phyloP scores from a whole-genome alignment of 192 early-diverging fungal species.

The Coemansia sp. region DNA sequence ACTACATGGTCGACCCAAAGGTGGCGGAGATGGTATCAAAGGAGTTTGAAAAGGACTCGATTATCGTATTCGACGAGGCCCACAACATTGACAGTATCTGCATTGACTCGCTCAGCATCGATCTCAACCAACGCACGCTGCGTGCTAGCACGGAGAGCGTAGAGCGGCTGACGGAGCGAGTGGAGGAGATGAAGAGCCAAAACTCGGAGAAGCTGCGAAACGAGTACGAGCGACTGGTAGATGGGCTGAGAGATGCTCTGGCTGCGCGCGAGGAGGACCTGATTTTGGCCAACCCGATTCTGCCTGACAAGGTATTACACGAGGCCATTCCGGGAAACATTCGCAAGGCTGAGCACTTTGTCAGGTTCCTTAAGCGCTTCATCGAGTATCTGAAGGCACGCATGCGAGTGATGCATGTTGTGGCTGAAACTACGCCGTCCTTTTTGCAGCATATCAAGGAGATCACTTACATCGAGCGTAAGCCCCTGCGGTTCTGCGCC shows the following conservation, averaged over 20 bases:
- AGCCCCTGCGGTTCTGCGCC: conserved; percentile 93
- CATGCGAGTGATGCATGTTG: conserved; percentile 94
- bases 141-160: conserved; percentile 87
- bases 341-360: conserved; percentile 96
- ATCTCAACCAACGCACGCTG: conserved; percentile 85
- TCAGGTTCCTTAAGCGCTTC: conserved; percentile 92
- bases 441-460: conserved; percentile 93
- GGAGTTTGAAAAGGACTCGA: conserved; percentile 89
- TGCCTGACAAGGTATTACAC: conserved; percentile 88
- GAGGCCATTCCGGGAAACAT: conserved; percentile 98
- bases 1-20: conserved; percentile 99
- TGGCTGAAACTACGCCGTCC: conserved; percentile 91
- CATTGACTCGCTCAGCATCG: conserved; percentile 94
- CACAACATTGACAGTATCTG: conserved; percentile 99
- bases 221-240: conserved; percentile 89
- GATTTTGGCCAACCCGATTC: conserved; percentile 88
- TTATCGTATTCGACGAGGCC: conserved; percentile 99
- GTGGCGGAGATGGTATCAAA: conserved; percentile 96
- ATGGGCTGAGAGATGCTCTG: conserved; percentile 77
- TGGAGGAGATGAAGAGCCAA: conserved; percentile 79
- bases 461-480: conserved; percentile 92
- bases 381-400: conserved; percentile 98
- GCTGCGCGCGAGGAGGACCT: conserved; percentile 78
- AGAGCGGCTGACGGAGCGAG: conserved; percentile 62
- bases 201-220: conserved; percentile 85